These are phyloP conservation scores for Umbelopsis sp. DNA, from an alignment of 192 early-diverging fungal species.

Conservation along the genomic window DNA sequence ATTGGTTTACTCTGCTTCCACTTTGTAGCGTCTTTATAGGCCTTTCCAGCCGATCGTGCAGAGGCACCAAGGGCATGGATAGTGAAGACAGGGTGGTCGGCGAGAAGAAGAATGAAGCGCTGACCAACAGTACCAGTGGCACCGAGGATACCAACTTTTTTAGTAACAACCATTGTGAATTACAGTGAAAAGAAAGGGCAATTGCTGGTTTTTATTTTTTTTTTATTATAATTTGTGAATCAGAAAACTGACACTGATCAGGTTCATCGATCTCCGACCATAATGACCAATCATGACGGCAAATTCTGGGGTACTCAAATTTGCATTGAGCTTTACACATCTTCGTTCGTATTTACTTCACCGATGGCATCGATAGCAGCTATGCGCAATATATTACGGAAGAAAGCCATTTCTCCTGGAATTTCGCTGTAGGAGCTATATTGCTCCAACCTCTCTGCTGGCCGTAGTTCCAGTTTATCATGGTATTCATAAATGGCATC, in stretches of 20 bases:
- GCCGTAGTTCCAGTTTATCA: slow-evolving; percentile 25
- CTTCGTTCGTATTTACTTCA: not conserved
- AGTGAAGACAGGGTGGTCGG: slow-evolving; percentile 81
- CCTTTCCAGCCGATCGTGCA: slow-evolving; percentile 84
- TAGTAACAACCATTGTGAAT: slow-evolving; percentile 23
- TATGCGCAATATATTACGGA: slow-evolving; percentile 30
- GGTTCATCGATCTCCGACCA: slow-evolving; percentile 13
- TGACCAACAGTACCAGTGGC: slow-evolving; percentile 99
- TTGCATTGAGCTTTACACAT: not conserved
- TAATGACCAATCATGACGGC: slow-evolving; percentile 13
- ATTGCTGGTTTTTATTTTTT: not conserved
- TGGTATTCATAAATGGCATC: slow-evolving; percentile 34
- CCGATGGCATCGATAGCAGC: slow-evolving; percentile 22
- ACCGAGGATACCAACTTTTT: slow-evolving; percentile 88
- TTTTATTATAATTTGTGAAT: not conserved
- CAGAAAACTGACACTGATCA: not conserved
- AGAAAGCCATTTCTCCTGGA: slow-evolving; percentile 38
- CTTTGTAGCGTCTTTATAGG: slow-evolving; percentile 75
- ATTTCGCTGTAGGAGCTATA: slow-evolving; percentile 26
- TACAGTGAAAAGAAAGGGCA: slow-evolving; percentile 13
- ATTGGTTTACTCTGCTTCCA: slow-evolving; percentile 90
- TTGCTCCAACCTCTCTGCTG: slow-evolving; percentile 23
- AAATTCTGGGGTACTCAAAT: too few relatives aligned
- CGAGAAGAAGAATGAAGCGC: slow-evolving; percentile 91
- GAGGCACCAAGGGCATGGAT: slow-evolving; percentile 92